A percentile compares a stretch with the other conserved stretches of the same genome.
phyloP scores from a whole-genome alignment of 2,329 filamentous ascomycete species.

The Aspergillus sp. region DNA sequence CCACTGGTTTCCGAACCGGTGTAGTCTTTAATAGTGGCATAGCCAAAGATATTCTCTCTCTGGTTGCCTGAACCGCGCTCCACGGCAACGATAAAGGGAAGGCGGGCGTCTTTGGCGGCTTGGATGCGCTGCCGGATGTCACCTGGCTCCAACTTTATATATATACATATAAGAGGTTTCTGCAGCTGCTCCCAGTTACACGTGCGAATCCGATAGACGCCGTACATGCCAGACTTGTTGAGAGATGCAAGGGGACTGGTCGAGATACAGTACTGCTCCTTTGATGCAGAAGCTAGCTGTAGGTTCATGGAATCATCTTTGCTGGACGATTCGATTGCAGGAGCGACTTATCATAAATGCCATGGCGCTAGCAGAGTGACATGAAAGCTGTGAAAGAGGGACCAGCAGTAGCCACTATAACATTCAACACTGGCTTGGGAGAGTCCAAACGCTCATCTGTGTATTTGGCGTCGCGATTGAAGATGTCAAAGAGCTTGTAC shows the following conservation, averaged over 20 bases:
- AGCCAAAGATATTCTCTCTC: slow-evolving; percentile 62
- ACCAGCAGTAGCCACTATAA: no score
- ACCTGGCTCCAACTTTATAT: slow-evolving; percentile 30
- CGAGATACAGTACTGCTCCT: slow-evolving; percentile 61
- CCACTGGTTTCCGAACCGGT: slow-evolving; percentile 53
- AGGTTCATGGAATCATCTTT: slow-evolving; percentile 67
- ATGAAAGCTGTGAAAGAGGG: slow-evolving; percentile 65
- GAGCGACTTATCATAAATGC: slow-evolving; percentile 58
- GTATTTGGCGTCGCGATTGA: slow-evolving; percentile 17
- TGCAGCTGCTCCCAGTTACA: slow-evolving; percentile 63
- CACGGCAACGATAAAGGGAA: slow-evolving; percentile 47
- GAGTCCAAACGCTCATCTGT: slow-evolving; percentile 1
- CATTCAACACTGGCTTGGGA: background rate
- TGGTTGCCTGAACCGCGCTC: slow-evolving; percentile 28
- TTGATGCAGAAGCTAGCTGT: slow-evolving; percentile 64
- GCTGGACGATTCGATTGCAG: slow-evolving; percentile 65
- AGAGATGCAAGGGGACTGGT: slow-evolving; percentile 61
- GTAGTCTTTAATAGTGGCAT: slow-evolving; percentile 61
- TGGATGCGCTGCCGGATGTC: slow-evolving; percentile 49
- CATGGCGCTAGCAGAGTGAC: slow-evolving; percentile 66
- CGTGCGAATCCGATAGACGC: slow-evolving; percentile 56
- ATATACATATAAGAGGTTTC: slow-evolving; percentile 59
- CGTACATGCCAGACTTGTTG: slow-evolving; percentile 43
- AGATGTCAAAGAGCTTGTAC: slow-evolving; percentile 21
- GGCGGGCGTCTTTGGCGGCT: slow-evolving; percentile 38